phyloP scores from a whole-genome alignment of 1,284 basidiomycete genomes.

The Puccinia triticina region DNA sequence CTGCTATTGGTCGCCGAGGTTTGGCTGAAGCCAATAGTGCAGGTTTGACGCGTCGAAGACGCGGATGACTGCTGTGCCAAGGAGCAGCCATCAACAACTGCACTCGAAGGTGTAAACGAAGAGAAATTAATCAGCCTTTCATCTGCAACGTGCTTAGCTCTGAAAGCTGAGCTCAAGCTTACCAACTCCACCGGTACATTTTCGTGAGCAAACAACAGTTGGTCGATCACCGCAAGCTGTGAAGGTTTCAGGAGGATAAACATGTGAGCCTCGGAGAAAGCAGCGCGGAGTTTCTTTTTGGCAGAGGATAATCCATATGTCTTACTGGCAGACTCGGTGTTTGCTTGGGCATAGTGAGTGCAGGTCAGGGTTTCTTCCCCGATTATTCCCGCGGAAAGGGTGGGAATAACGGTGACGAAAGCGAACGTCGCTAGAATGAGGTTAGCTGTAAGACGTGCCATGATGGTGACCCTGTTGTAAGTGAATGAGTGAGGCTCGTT shows the following conservation, averaged over 20 bases:
- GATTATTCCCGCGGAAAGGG: background rate
- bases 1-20: conserved; percentile 9
- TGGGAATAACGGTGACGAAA: background rate
- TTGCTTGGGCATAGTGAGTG: conserved; percentile 28
- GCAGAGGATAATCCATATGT: background rate
- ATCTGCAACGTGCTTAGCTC: background rate
- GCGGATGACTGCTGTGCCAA: background rate
- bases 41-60: conserved; percentile 18
- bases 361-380: conserved; percentile 8
- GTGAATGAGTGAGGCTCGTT: background rate
- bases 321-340: conserved; percentile 25
- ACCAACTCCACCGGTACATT: conserved; percentile 17
- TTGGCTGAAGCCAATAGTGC: conserved; percentile 5
- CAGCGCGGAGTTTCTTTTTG: background rate
- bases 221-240: conserved; percentile 17
- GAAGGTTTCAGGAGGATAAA: too few species aligned
- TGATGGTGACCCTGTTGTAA: background rate
- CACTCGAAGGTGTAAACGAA: background rate
- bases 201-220: conserved; percentile 12
- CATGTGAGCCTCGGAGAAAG: background rate
- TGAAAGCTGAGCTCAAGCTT: background rate
- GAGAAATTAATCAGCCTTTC: background rate
- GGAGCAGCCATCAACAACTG: conserved; percentile 22
- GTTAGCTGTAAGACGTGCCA: background rate
- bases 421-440: background rate